phyloP scores from a whole-genome alignment of 208 protist species.

The Crithidia thermophila region DNA sequence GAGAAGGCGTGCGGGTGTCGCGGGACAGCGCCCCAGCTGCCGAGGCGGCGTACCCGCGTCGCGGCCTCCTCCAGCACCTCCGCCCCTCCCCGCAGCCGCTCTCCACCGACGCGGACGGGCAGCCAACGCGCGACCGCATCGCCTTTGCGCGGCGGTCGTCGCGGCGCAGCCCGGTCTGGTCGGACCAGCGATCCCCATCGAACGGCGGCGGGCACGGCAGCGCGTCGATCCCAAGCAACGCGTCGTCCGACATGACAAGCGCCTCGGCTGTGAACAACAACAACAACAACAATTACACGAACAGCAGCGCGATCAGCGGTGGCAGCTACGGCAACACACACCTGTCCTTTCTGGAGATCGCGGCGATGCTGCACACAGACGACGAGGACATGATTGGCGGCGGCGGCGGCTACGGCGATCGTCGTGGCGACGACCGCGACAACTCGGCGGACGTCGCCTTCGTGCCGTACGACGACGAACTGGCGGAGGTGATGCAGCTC shows the following conservation, averaged over 20 bases:
- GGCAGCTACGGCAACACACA: neutral
- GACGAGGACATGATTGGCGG: conserved; percentile 1
- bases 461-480: conserved; percentile 4
- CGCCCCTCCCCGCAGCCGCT: neutral
- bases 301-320: too few relatives aligned
- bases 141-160: neutral
- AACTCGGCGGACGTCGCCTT: neutral
- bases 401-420: neutral
- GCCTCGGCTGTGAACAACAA: neutral
- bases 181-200: neutral
- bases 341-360: conserved; percentile 12
- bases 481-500: conserved; percentile 6
- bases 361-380: conserved; percentile 1
- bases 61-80: neutral
- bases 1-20: too few relatives aligned
- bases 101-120: neutral
- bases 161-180: conserved; percentile 8
- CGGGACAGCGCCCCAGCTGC: too few relatives aligned
- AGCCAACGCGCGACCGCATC: neutral
- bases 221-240: neutral
- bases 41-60: too few relatives aligned
- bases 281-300: neutral
- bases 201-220: neutral
- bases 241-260: neutral
- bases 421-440: neutral